Base-by-base conservation (phyloP, 768 basidiomycete species). In the Boletus rufocinnamomeus region DNA sequence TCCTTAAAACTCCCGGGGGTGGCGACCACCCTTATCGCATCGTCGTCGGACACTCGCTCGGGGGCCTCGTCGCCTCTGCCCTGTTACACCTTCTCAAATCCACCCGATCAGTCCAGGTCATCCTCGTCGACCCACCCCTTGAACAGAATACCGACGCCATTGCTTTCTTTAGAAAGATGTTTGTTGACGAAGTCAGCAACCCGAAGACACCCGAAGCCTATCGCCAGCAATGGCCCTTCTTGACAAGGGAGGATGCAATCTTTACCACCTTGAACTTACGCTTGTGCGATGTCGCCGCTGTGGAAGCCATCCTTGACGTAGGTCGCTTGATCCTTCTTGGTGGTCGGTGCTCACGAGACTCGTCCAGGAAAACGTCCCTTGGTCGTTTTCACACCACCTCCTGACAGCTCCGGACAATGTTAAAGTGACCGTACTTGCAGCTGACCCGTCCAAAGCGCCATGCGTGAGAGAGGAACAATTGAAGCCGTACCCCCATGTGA, bases 21-120 rank as follows among this genome's bases (percentile, higher is more conserved):
- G 23, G 23, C 17, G 51, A 58, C n/a, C 48, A 30, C 9, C 40
- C 27, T 1, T 68, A 57, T 13, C 7, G 60, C 10, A 19, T 68
- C 44, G 41, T 72, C 16, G n/a, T 69, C 8, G 67, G 62, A 8
- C 51, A 63, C 35, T 71, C 70, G 10, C 41, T 69, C 7, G 71
- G 69, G 8, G 69, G 50, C 3, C 0, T 69, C 4, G 50, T 66
- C 13, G 57, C 53, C 30, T 9, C 54, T 9, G 35, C 57, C 7
- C 55, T 72, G 8, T 27, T 72, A 0, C 55, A 55, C 21, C 25
- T 64, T 8, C 48, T 72, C 40, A 52, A 63, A 7, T 46, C 50
- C 10, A 34, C 61, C 1, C 59, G 28, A 13, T 34, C 52, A 0
- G 54, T 63, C 38, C 46, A 41, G 0, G 63, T 70, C 35, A 32